Evolutionary conservation across 768 basidiomycete genomes (phyloP), one percentile per base, ranked within the genome.

Genomic region (Pulveroboletus sp.): DNA sequence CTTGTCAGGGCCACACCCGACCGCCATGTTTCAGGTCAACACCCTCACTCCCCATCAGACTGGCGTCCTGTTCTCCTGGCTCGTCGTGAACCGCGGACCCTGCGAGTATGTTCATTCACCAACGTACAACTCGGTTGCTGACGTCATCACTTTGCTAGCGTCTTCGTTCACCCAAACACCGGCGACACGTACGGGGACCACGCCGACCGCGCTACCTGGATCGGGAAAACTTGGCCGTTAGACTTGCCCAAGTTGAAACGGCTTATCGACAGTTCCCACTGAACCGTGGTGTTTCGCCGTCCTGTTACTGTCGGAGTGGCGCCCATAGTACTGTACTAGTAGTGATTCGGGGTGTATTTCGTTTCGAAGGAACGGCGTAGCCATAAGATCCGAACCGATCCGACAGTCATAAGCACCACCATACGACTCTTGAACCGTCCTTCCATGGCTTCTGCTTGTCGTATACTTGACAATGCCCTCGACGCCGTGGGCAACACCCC

Each of bases 401-500:
- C 24, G n/a, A n/a, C n/a, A n/a, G 31, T 37, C 17, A 23, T 57
- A 53, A 61, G 10, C 27, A 8, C 7, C 40, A 1, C 24, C 26
- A 23, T 11, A 5, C 14, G 16, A 24, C 5, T 12, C 43, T 40
- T 12, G 17, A 17, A 2, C 29, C 37, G 7, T 19, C 16, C 24
- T 24, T 17, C 30, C 50, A 76, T 73, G 72, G 27, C 62, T 5
- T 49, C 50, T 23, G 43, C 74, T 39, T 76, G 49, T 26, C 58
- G 70, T 9, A 78, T 96, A 35, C 76, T 96, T 36, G 80, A 89
- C 55, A 84, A 75, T 32, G 89, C 88, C 5, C 81, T 93, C 34
- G 91, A 82, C 23, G 90, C 89, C 9, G 83, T 98, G 11, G 95
- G 95, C 3, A 76, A 89, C 56, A 98, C 96, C 0, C 96, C 95